phyloP scores from a whole-genome alignment of 129 eudicot genomes.

The Saposhnikovia divaricata region DNA sequence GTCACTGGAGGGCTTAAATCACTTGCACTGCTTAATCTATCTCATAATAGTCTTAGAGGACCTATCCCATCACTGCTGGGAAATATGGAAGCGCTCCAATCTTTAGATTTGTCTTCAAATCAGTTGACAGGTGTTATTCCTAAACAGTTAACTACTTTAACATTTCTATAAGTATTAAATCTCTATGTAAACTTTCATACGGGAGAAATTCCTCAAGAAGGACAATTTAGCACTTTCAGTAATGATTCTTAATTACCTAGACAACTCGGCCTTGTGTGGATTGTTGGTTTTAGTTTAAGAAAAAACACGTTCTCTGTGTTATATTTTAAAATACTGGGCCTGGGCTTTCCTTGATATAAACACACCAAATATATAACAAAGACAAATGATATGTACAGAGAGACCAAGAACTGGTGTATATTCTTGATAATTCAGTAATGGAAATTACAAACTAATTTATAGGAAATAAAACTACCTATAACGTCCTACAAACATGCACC shows the following conservation, averaged over 20 bases:
- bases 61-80: background rate
- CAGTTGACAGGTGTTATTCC: constrained; percentile 9
- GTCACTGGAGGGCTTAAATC: background rate
- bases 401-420: too few relatives aligned
- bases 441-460: too few relatives aligned
- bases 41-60: constrained; percentile 5
- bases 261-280: background rate
- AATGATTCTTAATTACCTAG: background rate
- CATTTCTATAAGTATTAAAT: constrained; percentile 8
- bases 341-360: too few relatives aligned
- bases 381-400: too few relatives aligned
- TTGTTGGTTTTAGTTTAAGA: too few relatives aligned
- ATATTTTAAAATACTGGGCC: too few relatives aligned
- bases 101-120: constrained; percentile 19
- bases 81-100: background rate
- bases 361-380: too few relatives aligned
- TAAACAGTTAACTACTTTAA: background rate
- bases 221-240: background rate
- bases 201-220: background rate
- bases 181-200: constrained; percentile 10
- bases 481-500: too few relatives aligned
- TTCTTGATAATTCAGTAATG: too few relatives aligned
- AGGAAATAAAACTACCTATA: too few relatives aligned
- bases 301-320: too few relatives aligned
- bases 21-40: constrained; percentile 6